Base-by-base conservation (phyloP, 2,329 filamentous ascomycete species). In the Acrocalymma vagum region DNA sequence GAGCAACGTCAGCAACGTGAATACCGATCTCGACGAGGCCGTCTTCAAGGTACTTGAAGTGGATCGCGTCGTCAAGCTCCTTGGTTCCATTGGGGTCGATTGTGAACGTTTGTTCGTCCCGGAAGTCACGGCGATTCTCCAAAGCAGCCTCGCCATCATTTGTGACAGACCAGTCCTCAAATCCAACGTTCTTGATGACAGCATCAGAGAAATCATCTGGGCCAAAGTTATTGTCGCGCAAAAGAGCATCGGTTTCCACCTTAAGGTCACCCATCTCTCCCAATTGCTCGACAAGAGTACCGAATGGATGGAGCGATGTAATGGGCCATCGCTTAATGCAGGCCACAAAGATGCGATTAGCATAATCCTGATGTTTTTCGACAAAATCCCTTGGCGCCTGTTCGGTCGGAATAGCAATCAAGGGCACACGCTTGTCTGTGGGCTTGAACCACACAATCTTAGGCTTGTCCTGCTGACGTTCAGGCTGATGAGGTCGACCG, bases 401-500 rank as follows among this genome's bases (percentile, higher is more conserved):
- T 71, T 99, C 94, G 3, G 94, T 99, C 2, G 94, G 94, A 53
- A 99, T 99, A 38, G 94, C 94, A 71, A 99, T 99, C 54, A 99
- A 79, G 33, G 94, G 94, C 31, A 99, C 94, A 65, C 94, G 90
- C 82, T 99, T 97, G 75, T 99, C 94, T 1, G 94, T 99, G 43
- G 94, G 94, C 79, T 99, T 99, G 78, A 99, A 99, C 94, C 94
- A 99, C 27, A 99, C 94, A 73, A 99, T 99, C 84, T 99, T 99
- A 51, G 94, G 94, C 75, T 96, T 96, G 53, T 99, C 94, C 68
- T 95, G 91, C 51, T 89, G 84, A 38, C 92, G 89, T 53, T 87
- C 86, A 48, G 92, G 89, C 53, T 94, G 86, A n/a, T n/a, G n/a
- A 37, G 86, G 82, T 46, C 81, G 82, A 49, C 87, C 85, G 38